Evolutionary conservation across 768 basidiomycete genomes (phyloP).

Genomic region (Mycena vitilis): DNA sequence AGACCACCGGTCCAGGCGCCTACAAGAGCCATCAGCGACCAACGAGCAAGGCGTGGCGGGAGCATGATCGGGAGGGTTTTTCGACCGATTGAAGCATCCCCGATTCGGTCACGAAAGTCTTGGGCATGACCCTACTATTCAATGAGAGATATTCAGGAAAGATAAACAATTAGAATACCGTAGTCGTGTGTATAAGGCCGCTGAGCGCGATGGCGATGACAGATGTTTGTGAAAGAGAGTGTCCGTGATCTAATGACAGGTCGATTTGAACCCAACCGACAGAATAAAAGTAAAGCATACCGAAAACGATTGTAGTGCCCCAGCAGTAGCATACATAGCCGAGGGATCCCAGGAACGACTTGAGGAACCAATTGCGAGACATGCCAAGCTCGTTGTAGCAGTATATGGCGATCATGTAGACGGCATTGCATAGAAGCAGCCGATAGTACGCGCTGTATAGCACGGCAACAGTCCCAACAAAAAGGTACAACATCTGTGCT

Average conservation of each 20-base stretch:
- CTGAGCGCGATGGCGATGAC: constrained; percentile 44
- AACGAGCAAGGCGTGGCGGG: constrained; percentile 36
- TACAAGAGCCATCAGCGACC: constrained; percentile 35
- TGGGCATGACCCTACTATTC: constrained; percentile 39
- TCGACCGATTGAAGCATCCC: constrained; percentile 40
- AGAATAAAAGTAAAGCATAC: constrained; percentile 14
- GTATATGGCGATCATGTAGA: constrained; percentile 38
- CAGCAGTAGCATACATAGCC: constrained; percentile 40
- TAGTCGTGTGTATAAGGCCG: constrained; percentile 49
- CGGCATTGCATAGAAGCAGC: constrained; percentile 29
- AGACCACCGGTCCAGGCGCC: constrained; percentile 32
- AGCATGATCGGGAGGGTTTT: constrained; percentile 38
- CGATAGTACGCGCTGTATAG: constrained; percentile 30
- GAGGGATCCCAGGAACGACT: constrained; percentile 36
- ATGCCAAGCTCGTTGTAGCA: constrained; percentile 38
- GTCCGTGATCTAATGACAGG: constrained; percentile 28
- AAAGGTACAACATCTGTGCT: constrained; percentile 34
- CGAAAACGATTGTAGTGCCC: constrained; percentile 39
- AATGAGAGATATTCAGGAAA: neutral
- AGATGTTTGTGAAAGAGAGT: constrained; percentile 31
- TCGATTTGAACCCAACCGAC: neutral
- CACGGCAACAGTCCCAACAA: constrained; percentile 20
- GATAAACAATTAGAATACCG: constrained; percentile 37
- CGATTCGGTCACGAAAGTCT: constrained; percentile 39
- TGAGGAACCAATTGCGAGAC: constrained; percentile 34